Evolutionary conservation across 2,329 filamentous ascomycete genomes (phyloP).

Genomic region (Botrytis porri): DNA sequence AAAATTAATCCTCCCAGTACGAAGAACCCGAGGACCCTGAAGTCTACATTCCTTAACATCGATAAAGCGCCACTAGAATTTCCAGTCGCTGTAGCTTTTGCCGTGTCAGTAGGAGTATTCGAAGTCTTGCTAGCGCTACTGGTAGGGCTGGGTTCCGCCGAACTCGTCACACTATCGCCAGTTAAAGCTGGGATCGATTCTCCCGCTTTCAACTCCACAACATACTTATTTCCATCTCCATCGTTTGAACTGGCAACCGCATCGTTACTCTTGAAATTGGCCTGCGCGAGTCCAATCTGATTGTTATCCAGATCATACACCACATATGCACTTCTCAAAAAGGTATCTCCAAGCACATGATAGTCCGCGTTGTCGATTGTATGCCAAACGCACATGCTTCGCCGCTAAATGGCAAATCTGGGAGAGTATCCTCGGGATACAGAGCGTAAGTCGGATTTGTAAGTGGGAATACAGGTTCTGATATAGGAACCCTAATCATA

Average conservation of each 20-base stretch:
- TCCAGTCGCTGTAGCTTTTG: background rate
- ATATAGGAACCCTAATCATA: slow-evolving; percentile 44
- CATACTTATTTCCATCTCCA: background rate
- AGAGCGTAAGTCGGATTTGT: slow-evolving; percentile 18
- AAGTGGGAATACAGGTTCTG: slow-evolving; percentile 44
- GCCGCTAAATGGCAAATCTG: slow-evolving; percentile 33
- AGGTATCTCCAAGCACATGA: slow-evolving; percentile 48
- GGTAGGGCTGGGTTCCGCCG: background rate
- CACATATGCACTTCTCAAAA: slow-evolving; percentile 52
- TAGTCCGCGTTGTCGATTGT: slow-evolving; percentile 28
- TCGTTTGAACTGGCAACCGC: background rate
- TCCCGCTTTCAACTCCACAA: slow-evolving; percentile 28
- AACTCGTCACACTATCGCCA: slow-evolving; percentile 9
- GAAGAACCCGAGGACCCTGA: background rate
- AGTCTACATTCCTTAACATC: background rate
- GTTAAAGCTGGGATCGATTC: slow-evolving; percentile 26
- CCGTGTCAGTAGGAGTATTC: background rate
- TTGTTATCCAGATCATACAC: slow-evolving; percentile 53
- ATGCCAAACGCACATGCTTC: slow-evolving; percentile 53
- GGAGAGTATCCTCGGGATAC: background rate
- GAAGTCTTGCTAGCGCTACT: background rate
- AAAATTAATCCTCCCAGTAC: background rate
- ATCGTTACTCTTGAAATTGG: slow-evolving; percentile 42
- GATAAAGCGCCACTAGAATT: background rate
- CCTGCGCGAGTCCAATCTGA: slow-evolving; percentile 48